A percentile compares a stretch with the other conserved stretches of the same genome.
Evolutionary conservation across 2,329 filamentous ascomycete species (phyloP).

Genomic region (Aspergillus thermomutatus): DNA sequence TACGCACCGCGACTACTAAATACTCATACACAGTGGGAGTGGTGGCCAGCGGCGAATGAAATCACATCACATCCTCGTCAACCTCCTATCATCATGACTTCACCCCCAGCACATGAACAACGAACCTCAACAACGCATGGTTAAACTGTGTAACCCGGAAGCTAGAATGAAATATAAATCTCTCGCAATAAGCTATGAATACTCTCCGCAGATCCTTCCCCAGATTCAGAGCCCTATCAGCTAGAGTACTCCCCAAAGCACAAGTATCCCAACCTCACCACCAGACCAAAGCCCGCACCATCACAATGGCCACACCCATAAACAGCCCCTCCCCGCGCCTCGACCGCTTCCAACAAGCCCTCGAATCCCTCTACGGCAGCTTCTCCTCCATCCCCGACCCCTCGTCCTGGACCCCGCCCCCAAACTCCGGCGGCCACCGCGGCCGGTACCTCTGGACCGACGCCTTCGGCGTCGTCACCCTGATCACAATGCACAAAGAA

Average conservation of each 20-base stretch:
- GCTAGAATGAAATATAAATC: not conserved
- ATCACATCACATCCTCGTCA: slow-evolving; percentile 21
- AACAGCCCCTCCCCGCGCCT: slow-evolving; percentile 23
- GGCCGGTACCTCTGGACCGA: slow-evolving; percentile 62
- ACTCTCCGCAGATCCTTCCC: not conserved
- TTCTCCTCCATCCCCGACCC: slow-evolving; percentile 31
- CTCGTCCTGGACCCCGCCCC: slow-evolving; percentile 48
- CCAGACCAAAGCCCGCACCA: not conserved
- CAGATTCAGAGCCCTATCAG: not conserved
- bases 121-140: too few species aligned
- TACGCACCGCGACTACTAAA: not conserved
- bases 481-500: slow-evolving; percentile 53
- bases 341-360: slow-evolving; percentile 32
- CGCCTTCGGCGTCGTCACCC: slow-evolving; percentile 58
- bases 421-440: slow-evolving; percentile 52
- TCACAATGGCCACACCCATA: slow-evolving; percentile 6
- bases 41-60: slow-evolving; percentile 13
- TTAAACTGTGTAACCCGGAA: not conserved
- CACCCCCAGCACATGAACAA: slow-evolving; percentile 8
- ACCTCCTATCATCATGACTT: slow-evolving; percentile 30
- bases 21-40: not conserved
- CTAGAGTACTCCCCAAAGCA: not conserved
- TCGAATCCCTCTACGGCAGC: slow-evolving; percentile 41
- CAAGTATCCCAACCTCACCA: not conserved
- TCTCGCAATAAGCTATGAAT: not conserved